Base-by-base conservation (phyloP, 441 rosid species). In the Gossypium gossypioides region DNA sequence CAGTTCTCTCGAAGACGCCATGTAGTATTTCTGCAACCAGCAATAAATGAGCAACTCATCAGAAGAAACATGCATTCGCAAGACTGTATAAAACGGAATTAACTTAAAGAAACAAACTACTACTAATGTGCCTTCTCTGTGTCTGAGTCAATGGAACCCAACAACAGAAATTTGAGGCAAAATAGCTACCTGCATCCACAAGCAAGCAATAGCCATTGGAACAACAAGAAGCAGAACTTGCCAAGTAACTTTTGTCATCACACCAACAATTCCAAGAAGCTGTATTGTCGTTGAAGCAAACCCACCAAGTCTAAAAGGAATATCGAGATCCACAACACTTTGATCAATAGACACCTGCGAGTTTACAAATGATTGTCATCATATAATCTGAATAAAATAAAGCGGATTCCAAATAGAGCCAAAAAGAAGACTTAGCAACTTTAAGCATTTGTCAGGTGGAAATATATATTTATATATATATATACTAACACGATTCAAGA, bases 231-330 rank as follows among this genome's bases (percentile, higher is more conserved):
- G 94, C 88, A 96, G 83, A 67, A 96, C 91, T 90, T 93, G 97
- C 99, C 99, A 96, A 63, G 99, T 96, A 52, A 96, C 99, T 75
- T 84, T 82, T 57, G 94, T 83, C 99, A 96, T 96, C 15, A 96
- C 99, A 18, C 91, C 94, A 63, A 96, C 97, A 70, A 96, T 96
- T 73, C 99, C 98, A 71, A 93, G 55, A 72, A 96, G 97, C 73
- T 96, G 99, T 80, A 96, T 96, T 25, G 99, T 96, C 42, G 99
- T 96, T 58, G 99, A 93, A 77, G 99, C 98, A 84, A 95, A 95
- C 50, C 99, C 98, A 59, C 99, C 96, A 79, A 95, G 98, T 77
- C 99, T 86, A 80, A 95, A 95, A 69, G 99, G 99, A 75, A 95
- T 92, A 82, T 95, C 99, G 71, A 95, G 98, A 83, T 95, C 99